Percentiles rank a stretch among this genome's conserved stretches.
Evolutionary conservation across 2,329 filamentous ascomycete species (phyloP).

Genomic region (Aspergillus vadensis): DNA sequence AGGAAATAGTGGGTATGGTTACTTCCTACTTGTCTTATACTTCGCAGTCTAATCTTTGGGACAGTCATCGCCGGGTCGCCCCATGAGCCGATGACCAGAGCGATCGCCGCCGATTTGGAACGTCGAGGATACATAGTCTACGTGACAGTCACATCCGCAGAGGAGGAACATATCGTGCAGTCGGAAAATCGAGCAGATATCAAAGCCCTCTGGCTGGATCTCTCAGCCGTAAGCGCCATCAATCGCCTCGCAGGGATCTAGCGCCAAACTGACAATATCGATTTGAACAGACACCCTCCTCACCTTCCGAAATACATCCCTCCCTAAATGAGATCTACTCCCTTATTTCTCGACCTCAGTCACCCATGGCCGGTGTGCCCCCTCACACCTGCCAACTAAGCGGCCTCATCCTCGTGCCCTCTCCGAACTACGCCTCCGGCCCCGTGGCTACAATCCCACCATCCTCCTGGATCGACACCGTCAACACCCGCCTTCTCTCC

Average conservation of each 20-base stretch:
- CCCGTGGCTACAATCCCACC: constrained; percentile 83
- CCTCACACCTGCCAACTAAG: constrained; percentile 75
- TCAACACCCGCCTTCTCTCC: constrained; percentile 88
- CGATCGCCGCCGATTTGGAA: constrained; percentile 83
- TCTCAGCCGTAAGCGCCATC: constrained; percentile 53
- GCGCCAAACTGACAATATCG: constrained; percentile 18
- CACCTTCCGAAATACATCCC: constrained; percentile 57
- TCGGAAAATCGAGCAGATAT: constrained; percentile 79
- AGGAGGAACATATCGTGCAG: constrained; percentile 80
- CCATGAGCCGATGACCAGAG: constrained; percentile 78
- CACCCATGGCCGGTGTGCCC: constrained; percentile 73
- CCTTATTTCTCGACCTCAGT: constrained; percentile 72
- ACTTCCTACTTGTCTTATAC: not conserved
- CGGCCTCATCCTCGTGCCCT: constrained; percentile 79
- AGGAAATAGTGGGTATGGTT: constrained; percentile 70
- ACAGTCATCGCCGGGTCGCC: constrained; percentile 86
- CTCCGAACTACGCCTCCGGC: constrained; percentile 75
- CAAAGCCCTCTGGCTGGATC: constrained; percentile 77
- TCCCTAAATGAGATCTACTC: constrained; percentile 71
- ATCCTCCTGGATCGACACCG: constrained; percentile 81
- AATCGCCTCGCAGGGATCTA: not conserved
- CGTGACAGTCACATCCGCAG: constrained; percentile 78
- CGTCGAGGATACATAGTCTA: constrained; percentile 91
- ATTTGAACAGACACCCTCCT: constrained; percentile 59
- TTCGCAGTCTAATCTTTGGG: constrained; percentile 17